These are phyloP conservation scores for Astrothelium macrocarpum DNA, from an alignment of 495 filamentous ascomycete species.

Conservation along the genomic window DNA sequence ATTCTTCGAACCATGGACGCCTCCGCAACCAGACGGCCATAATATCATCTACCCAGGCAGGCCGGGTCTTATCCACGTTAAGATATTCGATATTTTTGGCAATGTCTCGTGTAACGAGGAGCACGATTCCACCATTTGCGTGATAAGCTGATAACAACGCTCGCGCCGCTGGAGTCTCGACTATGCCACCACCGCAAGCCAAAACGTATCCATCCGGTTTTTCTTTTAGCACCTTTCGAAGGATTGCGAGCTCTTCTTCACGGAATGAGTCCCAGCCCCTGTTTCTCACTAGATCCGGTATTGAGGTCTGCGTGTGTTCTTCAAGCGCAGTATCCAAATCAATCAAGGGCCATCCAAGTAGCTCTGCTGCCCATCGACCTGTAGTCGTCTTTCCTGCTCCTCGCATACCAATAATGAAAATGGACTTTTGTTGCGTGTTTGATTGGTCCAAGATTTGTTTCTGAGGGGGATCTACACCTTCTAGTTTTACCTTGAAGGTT, in stretches of 20 bases:
- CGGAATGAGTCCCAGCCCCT: conserved; percentile 87
- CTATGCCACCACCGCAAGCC: conserved; percentile 88
- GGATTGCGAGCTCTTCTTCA: conserved; percentile 63
- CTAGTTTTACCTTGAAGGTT: conserved; percentile 61
- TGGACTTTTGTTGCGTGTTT: conserved; percentile 44
- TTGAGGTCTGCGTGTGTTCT: conserved; percentile 54
- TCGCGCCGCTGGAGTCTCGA: conserved; percentile 77
- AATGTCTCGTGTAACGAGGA: conserved; percentile 81
- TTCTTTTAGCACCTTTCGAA: conserved; percentile 62
- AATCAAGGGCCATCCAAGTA: conserved; percentile 65
- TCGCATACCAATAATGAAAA: conserved; percentile 95
- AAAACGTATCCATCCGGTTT: conserved; percentile 70
- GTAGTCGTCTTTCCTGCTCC: conserved; percentile 95
- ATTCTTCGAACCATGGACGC: conserved; percentile 84
- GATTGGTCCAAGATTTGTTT: conserved; percentile 23
- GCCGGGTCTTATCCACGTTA: conserved; percentile 78
- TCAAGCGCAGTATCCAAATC: conserved; percentile 88
- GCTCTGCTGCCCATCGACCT: conserved; percentile 67
- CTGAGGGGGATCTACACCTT: conserved; percentile 51
- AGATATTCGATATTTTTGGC: conserved; percentile 84
- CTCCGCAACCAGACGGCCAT: conserved; percentile 84
- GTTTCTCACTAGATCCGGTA: conserved; percentile 71
- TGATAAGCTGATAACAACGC: conserved; percentile 65
- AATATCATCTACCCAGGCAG: conserved; percentile 91
- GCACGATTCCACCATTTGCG: conserved; percentile 73